phyloP scores from a whole-genome alignment of 768 basidiomycete species.

The Lentinus tigrinus region DNA sequence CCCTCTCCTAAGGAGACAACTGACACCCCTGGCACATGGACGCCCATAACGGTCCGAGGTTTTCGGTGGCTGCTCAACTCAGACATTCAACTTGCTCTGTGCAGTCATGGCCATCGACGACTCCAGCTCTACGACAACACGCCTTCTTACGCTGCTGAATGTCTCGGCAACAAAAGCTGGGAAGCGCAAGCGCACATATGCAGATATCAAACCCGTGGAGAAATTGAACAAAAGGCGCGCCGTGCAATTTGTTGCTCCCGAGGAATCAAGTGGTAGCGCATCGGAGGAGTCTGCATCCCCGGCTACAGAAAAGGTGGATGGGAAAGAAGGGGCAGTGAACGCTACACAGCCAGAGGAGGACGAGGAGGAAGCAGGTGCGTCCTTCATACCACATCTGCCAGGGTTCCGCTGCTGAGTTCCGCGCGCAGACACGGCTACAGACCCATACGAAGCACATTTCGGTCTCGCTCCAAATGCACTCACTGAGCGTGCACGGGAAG shows the following conservation, averaged over 20 bases:
- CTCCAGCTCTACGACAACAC: conserved; percentile 63
- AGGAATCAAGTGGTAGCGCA: conserved; percentile 5
- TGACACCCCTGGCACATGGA: no score
- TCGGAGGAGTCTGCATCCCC: conserved; percentile 12
- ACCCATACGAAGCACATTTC: conserved; percentile 75
- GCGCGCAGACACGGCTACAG: conserved; percentile 15
- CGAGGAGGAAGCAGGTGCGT: neutral
- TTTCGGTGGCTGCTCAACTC: no score
- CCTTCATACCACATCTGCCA: no score
- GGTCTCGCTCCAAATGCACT: conserved; percentile 56
- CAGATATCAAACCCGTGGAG: conserved; percentile 36
- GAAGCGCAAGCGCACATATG: conserved; percentile 47
- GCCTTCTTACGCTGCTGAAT: conserved; percentile 85
- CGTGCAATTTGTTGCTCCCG: conserved; percentile 22
- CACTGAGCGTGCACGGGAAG: conserved; percentile 45
- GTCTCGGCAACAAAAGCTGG: conserved; percentile 76
- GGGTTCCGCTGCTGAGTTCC: neutral
- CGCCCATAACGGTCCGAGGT: no score
- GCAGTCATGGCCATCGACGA: conserved; percentile 28
- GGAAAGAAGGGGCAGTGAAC: conserved; percentile 10
- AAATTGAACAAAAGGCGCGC: conserved; percentile 73
- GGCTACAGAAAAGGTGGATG: conserved; percentile 15
- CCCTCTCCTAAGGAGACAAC: no score
- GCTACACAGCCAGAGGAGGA: conserved; percentile 11
- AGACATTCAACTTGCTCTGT: no score